Evolutionary conservation across 139 green algal genomes (phyloP).

Genomic region (Volvox africanus): DNA sequence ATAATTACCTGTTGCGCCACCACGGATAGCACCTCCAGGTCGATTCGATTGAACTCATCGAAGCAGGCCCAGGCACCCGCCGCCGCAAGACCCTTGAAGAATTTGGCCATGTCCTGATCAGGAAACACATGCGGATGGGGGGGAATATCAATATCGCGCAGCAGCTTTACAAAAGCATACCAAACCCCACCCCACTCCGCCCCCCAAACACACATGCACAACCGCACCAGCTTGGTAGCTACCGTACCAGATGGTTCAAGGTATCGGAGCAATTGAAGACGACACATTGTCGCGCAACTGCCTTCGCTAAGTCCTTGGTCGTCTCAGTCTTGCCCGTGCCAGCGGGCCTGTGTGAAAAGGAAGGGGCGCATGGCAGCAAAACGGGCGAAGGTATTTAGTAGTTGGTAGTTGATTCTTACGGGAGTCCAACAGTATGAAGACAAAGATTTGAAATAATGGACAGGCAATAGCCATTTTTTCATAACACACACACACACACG

Average conservation of each 20-base stretch:
- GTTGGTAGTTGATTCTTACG: too few relatives aligned
- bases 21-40: constrained; percentile 73
- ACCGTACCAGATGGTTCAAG: constrained; percentile 67
- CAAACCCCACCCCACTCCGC: too few relatives aligned
- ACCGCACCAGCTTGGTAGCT: too few relatives aligned
- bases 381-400: neutral
- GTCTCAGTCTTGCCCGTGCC: constrained; percentile 75
- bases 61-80: constrained; percentile 85
- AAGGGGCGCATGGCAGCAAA: neutral
- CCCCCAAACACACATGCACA: too few relatives aligned
- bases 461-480: too few relatives aligned
- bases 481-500: neutral
- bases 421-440: too few relatives aligned
- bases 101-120: constrained; percentile 63
- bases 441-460: too few relatives aligned
- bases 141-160: neutral
- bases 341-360: neutral
- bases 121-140: neutral
- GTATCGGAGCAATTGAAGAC: constrained; percentile 80
- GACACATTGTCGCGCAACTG: constrained; percentile 76
- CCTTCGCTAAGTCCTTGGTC: constrained; percentile 82
- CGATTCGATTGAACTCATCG: constrained; percentile 90
- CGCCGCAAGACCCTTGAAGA: constrained; percentile 76
- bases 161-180: too few relatives aligned
- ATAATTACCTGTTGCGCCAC: constrained; percentile 72